Evolutionary conservation across 2,329 filamentous ascomycete genomes (phyloP).

Genomic region (Exophiala mesophila): DNA sequence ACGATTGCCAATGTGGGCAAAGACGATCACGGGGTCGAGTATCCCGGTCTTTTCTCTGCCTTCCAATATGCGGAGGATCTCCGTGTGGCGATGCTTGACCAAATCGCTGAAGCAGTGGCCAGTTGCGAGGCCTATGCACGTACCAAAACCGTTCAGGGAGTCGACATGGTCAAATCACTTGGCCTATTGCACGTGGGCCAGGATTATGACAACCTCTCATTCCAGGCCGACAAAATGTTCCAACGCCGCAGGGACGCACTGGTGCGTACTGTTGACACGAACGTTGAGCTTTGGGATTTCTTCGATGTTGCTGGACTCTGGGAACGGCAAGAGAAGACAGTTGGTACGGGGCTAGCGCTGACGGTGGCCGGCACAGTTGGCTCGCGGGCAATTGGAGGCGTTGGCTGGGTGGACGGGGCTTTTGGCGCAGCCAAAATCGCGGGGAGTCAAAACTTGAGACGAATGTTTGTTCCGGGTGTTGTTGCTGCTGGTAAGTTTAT

Average conservation of each 20-base stretch:
- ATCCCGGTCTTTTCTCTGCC: slow-evolving; percentile 76
- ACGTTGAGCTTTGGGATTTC: slow-evolving; percentile 88
- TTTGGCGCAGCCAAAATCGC: slow-evolving; percentile 75
- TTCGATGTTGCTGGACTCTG: slow-evolving; percentile 78
- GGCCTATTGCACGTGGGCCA: slow-evolving; percentile 84
- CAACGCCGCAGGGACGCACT: slow-evolving; percentile 72
- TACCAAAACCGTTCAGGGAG: slow-evolving; percentile 68
- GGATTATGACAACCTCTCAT: slow-evolving; percentile 78
- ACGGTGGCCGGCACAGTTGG: slow-evolving; percentile 85
- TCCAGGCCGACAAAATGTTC: slow-evolving; percentile 94
- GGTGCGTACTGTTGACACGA: slow-evolving; percentile 77
- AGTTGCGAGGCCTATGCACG: slow-evolving; percentile 84
- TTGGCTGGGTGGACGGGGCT: slow-evolving; percentile 84
- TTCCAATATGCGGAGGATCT: slow-evolving; percentile 93
- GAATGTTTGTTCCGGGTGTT: slow-evolving; percentile 74
- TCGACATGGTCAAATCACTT: slow-evolving; percentile 81
- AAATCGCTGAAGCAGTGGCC: slow-evolving; percentile 73
- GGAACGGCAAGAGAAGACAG: slow-evolving; percentile 89
- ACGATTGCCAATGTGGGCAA: slow-evolving; percentile 74
- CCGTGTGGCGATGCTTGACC: slow-evolving; percentile 84
- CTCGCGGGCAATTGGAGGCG: slow-evolving; percentile 72
- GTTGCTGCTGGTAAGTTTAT: slow-evolving; percentile 66
- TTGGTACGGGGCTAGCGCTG: slow-evolving; percentile 88
- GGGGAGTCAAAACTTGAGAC: slow-evolving; percentile 73
- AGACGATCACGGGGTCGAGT: slow-evolving; percentile 72